These are phyloP conservation scores for Zea luxurians DNA, from an alignment of 176 grass and related monocot genomes.

Conservation along the genomic window DNA sequence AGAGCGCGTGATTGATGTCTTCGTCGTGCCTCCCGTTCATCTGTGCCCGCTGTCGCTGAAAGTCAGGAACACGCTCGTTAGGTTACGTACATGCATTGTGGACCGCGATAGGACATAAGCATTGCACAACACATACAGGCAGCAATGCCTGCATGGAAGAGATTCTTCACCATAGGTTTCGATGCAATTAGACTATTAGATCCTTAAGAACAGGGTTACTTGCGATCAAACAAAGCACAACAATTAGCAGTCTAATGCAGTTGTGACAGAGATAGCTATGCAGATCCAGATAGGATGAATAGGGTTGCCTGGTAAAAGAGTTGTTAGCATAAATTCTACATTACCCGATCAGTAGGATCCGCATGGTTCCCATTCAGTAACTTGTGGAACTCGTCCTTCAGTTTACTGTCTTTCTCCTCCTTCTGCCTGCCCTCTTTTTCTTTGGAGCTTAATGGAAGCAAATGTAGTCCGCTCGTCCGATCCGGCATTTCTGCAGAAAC, in stretches of 20 bases:
- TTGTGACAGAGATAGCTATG: not conserved
- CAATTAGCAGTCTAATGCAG: not conserved
- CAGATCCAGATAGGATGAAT: not conserved
- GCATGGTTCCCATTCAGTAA: constrained; percentile 83
- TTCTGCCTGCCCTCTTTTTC: constrained; percentile 65
- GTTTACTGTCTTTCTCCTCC: constrained; percentile 68
- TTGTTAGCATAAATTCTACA: not conserved
- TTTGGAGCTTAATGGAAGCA: constrained; percentile 73
- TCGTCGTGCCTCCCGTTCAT: constrained; percentile 75
- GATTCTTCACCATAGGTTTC: not conserved
- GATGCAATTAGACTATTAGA: not conserved
- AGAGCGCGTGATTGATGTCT: constrained; percentile 52
- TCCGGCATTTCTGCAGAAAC: constrained; percentile 87
- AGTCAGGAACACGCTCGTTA: constrained; percentile 29
- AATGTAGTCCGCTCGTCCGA: constrained; percentile 49
- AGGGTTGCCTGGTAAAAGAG: not conserved
- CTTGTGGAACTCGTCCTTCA: constrained; percentile 78
- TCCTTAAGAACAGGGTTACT: not conserved
- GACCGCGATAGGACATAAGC: not conserved
- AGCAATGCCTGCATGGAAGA: constrained; percentile 11
- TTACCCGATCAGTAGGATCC: constrained; percentile 83
- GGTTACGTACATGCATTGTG: constrained; percentile 3
- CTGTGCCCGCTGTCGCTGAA: constrained; percentile 82
- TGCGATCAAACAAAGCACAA: not conserved
- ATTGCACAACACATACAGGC: not conserved